A percentile compares a stretch with the other conserved stretches of the same genome.
Conservation (phyloP, 768 basidiomycete genomes). For the Serendipita sp. region DNA sequence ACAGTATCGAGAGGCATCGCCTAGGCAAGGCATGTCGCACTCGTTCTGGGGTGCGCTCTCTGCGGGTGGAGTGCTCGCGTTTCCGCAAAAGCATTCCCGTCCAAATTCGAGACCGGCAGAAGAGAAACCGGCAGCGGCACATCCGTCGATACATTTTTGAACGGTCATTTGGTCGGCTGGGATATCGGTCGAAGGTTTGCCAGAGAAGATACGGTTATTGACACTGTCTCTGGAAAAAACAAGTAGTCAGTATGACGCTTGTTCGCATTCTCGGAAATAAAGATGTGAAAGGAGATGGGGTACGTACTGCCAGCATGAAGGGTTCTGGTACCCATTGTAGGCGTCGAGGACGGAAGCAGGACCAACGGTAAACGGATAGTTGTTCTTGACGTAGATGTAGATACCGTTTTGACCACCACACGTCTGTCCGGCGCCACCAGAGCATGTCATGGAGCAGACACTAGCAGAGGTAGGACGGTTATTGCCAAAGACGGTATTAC, state of each 20-base stretch:
- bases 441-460: background rate
- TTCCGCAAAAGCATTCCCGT: constrained; percentile 20
- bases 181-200: background rate
- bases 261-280: too few relatives aligned
- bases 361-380: background rate
- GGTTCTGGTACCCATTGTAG: background rate
- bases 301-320: background rate
- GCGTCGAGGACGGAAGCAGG: background rate
- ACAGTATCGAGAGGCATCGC: background rate
- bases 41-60: background rate
- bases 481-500: too few relatives aligned
- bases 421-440: background rate
- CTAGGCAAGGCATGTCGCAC: background rate
- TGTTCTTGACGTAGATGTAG: background rate
- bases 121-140: constrained; percentile 18
- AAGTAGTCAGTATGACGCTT: too few relatives aligned
- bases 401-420: background rate
- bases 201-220: background rate
- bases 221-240: background rate
- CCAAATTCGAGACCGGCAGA: constrained; percentile 22
- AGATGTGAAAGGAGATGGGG: too few relatives aligned
- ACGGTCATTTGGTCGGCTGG: constrained; percentile 16
- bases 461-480: too few relatives aligned
- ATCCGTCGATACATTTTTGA: constrained; percentile 19
- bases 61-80: background rate